Evolutionary conservation across 2,329 filamentous ascomycete genomes (phyloP).

Genomic region (Talaromyces sp.): DNA sequence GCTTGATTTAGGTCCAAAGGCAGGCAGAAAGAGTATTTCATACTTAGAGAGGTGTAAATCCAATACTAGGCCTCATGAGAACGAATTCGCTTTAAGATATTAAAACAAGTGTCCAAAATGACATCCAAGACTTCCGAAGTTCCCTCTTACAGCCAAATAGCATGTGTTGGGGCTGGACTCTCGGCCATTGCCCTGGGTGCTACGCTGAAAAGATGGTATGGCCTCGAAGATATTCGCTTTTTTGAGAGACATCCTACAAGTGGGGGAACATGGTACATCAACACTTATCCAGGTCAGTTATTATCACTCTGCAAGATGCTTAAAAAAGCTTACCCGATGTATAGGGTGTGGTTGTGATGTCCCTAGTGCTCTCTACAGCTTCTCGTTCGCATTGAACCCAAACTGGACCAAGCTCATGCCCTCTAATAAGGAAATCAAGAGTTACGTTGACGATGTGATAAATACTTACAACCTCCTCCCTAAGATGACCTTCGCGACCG

Average conservation of each 20-base stretch:
- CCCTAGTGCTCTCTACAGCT: constrained; percentile 51
- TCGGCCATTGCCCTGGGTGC: constrained; percentile 58
- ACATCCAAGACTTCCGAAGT: background rate
- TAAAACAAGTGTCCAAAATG: background rate
- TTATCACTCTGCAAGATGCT: background rate
- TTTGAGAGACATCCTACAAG: constrained; percentile 53
- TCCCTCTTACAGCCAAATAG: constrained; percentile 22
- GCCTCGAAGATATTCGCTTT: constrained; percentile 53
- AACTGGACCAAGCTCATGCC: constrained; percentile 48
- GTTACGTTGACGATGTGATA: constrained; percentile 47
- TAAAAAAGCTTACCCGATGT: background rate
- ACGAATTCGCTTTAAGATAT: background rate
- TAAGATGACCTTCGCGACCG: background rate
- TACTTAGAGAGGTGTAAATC: background rate
- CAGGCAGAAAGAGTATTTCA: background rate
- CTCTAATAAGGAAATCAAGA: constrained; percentile 44
- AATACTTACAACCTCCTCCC: constrained; percentile 6
- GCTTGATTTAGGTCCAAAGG: background rate
- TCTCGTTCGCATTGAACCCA: constrained; percentile 49
- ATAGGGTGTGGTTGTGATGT: constrained; percentile 49
- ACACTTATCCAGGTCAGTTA: constrained; percentile 49
- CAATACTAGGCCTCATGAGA: background rate
- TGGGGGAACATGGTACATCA: constrained; percentile 60
- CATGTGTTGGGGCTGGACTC: constrained; percentile 52
- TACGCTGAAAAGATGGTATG: constrained; percentile 52